Evolutionary conservation across 2,329 filamentous ascomycete species (phyloP).

Genomic region (Colletotrichum truncatum): DNA sequence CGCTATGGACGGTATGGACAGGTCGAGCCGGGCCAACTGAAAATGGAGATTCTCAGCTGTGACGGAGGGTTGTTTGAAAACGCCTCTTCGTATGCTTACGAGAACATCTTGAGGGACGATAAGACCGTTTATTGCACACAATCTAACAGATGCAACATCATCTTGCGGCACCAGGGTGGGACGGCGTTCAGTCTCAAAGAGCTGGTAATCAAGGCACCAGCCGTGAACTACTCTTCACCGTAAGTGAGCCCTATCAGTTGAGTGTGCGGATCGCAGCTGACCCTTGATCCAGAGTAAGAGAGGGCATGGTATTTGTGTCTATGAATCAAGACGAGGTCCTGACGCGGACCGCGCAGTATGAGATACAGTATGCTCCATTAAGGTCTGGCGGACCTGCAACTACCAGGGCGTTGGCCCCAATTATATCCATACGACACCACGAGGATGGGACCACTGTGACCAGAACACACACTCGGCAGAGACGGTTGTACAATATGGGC

Average conservation of each 20-base stretch:
- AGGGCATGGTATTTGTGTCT: conserved; percentile 91
- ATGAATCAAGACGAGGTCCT: conserved; percentile 85
- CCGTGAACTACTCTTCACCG: conserved; percentile 83
- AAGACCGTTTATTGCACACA: conserved; percentile 90
- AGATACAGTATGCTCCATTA: conserved; percentile 69
- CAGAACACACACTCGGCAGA: conserved; percentile 51
- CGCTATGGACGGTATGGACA: conserved; percentile 89
- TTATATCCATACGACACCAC: conserved; percentile 62
- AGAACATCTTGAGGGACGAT: conserved; percentile 87
- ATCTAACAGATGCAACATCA: conserved; percentile 85
- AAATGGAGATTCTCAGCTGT: conserved; percentile 89
- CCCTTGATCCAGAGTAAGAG: conserved; percentile 71
- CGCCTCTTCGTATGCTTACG: conserved; percentile 71
- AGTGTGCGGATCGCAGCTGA: conserved; percentile 29
- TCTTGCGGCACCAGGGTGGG: conserved; percentile 82
- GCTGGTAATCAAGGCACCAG: conserved; percentile 86
- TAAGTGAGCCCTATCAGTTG: conserved; percentile 59
- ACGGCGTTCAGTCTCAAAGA: conserved; percentile 86
- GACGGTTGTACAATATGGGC: conserved; percentile 54
- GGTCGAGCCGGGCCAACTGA: conserved; percentile 81
- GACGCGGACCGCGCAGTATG: conserved; percentile 76
- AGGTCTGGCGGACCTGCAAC: conserved; percentile 33
- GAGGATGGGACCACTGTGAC: conserved; percentile 60
- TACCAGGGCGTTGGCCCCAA: conserved; percentile 38
- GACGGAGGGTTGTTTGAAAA: conserved; percentile 80